phyloP scores from a whole-genome alignment of 129 eudicot species.

The Daucus carota region DH1_v3.0 NC_030383.2:54703001-54703500 shows the following conservation, averaged over 20 bases:
- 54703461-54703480: conserved; percentile 35
- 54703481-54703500: no score
- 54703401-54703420: conserved; percentile 3
- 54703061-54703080: conserved; percentile 73
- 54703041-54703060: conserved; percentile 63
- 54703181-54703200: conserved; percentile 63
- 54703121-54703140: conserved; percentile 67
- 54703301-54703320: background rate
- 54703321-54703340: conserved; percentile 55
- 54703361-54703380: conserved; percentile 77
- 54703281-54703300: no score
- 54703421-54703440: background rate
- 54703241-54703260: background rate
- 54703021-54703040: background rate
- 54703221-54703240: background rate
- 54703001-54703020: background rate
- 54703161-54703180: conserved; percentile 86
- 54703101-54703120: conserved; percentile 83
- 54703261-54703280: background rate
- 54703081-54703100: conserved; percentile 84
- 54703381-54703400: conserved; percentile 57
- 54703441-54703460: conserved; percentile 29
- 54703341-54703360: conserved; percentile 90
- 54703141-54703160: conserved; percentile 61
- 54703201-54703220: conserved; percentile 47